Evolutionary conservation across 176 grass and related monocot species (phyloP), one percentile per base, ranked within the genome.

Genomic region (Hyparrhenia diplandra): DNA sequence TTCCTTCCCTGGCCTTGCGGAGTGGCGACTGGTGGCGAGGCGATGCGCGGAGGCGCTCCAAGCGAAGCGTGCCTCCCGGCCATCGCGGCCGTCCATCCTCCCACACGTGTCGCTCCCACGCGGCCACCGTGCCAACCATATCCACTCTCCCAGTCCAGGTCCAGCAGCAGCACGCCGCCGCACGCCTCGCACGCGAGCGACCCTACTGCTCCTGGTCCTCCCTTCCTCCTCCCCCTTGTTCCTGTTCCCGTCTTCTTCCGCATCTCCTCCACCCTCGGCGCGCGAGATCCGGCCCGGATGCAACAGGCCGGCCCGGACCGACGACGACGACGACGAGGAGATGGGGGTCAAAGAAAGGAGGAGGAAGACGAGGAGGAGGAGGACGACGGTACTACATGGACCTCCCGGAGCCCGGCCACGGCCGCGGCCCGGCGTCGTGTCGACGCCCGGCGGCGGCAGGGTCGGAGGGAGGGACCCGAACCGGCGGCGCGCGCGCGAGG

Each of bases 111-210:
- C 84, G 34, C 3, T 13, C 39, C 20, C 16, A 8, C 70, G n/a
- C 57, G 55, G 75, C 76, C 61, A 42, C 57, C 84, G 94, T 87
- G 89, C 86, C 76, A 81, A 66, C 75, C 89, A 86, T 90, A 97
- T 86, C n/a, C 67, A 78, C 77, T 29, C 57, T 3, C 52, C 51
- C 23, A 25, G 57, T 25, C 76, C 11, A 46, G 52, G 63, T 20
- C 39, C n/a, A 37, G 37, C 37, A 37, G 37, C 66, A 8, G 79
- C 79, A 60, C 79, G 61, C 76, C 62, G 62, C 69, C 67, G 80
- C 80, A 60, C 67, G 76, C 76, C 76, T 32, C 62, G 75, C 75
- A 76, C 87, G 82, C 91, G 84, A 78, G 86, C 74, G 70, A 88
- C 88, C 86, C 84, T 89, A 89, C n/a, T 46, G 21, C 21, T 3